Evolutionary conservation across 768 basidiomycete genomes (phyloP), one percentile per base, ranked within the genome.

Genomic region (Rhizopogon vesiculosus): DNA sequence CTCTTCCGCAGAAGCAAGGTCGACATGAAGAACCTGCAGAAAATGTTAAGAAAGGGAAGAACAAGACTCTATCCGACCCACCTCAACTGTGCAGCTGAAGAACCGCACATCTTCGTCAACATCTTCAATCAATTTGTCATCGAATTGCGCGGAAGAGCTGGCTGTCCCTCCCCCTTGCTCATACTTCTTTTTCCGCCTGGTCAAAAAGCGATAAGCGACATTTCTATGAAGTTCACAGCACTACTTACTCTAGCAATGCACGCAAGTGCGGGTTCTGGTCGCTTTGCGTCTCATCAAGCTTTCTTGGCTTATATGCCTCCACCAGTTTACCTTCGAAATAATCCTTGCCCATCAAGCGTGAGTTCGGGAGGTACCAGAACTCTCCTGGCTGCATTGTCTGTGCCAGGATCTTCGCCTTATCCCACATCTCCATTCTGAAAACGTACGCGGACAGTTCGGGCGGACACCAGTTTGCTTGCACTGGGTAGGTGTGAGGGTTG

Each of bases 341-440:
- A 4, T 53, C 59, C 59, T 70, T 70, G 44, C 64, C 51, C 55
- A 57, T 74, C 65, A 81, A 78, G 8, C 80, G 76, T 28, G 76
- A 67, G 59, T 89, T 89, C 29, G 72, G 62, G 18, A 89, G 72
- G 16, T 61, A 70, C 65, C 81, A 87, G 58, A 76, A 82, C 55
- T 79, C 72, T 22, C 81, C 80, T 1, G 69, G 61, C 42, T 69
- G 63, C 77, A 88, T 80, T 2, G 57, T 66, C 29, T 58, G 69
- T 10, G 75, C 83, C 8, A 73, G 54, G 22, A 60, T 54, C 2
- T 66, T 69, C 12, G 86, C 83, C 1, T 42, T 63, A 58, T 83
- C 81, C 83, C 84, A 88, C 70, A 83, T 78, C 59, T 80, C 78
- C 31, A 86, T 74, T 46, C 73, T 78, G n/a, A 88, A 62, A 16